Conservation (phyloP, 345 rosid species). For the Populus davidiana region DNA sequence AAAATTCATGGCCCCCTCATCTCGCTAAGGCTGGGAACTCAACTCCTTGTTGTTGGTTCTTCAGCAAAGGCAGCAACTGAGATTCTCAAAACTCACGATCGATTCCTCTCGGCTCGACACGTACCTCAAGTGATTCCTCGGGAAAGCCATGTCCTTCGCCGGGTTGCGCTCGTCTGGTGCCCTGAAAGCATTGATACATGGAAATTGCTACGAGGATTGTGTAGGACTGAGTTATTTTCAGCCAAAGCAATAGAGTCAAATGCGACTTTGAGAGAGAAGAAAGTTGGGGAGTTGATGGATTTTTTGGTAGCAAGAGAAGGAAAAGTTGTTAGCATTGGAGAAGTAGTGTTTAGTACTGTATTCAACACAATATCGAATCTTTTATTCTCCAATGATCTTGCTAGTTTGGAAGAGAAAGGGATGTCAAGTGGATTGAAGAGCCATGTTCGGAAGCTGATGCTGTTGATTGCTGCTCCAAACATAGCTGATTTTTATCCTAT, state of each 20-base stretch:
- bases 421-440: neutral
- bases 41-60: conserved; percentile 16
- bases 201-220: neutral
- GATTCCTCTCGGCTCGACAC: conserved; percentile 8
- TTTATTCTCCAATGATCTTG: conserved; percentile 3
- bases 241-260: conserved; percentile 13
- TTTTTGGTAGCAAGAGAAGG: conserved; percentile 7
- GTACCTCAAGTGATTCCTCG: neutral
- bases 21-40: conserved; percentile 10
- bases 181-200: neutral
- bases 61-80: conserved; percentile 10
- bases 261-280: conserved; percentile 11
- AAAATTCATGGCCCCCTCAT: conserved; percentile 19
- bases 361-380: conserved; percentile 8
- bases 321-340: conserved; percentile 3
- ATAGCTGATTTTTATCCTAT: conserved; percentile 10
- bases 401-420: conserved; percentile 1
- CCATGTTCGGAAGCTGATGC: neutral
- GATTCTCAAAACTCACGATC: conserved; percentile 20
- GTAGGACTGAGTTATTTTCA: conserved; percentile 21
- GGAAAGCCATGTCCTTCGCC: neutral
- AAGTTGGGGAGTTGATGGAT: conserved; percentile 9
- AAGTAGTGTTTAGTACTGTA: conserved; percentile 15
- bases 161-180: neutral
- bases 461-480: neutral